Evolutionary conservation across 306 rosid species (phyloP), one percentile per base, ranked within the genome.

Genomic region (Chamaecrista fasciculata): DNA sequence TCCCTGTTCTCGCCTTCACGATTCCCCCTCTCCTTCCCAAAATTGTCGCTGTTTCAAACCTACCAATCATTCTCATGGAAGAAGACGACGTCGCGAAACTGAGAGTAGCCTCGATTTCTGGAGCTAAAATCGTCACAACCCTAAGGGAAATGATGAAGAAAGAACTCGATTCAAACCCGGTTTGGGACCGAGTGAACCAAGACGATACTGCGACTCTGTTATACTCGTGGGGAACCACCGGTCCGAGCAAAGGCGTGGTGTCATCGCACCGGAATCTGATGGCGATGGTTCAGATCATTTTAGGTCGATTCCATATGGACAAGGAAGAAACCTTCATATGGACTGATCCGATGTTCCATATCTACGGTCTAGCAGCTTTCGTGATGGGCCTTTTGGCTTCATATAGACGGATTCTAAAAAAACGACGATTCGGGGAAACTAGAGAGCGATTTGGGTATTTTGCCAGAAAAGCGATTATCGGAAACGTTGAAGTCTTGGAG

Each of bases 331-430:
- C 85, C 40, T 88, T 83, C 70, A 73, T 93, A 64, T 93, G 97
- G 72, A 90, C 97, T 0, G 96, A 88, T 9, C 97, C 97, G 0
- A 93, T 93, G 98, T 90, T 88, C 72, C 98, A 93, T 26, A 86
- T 93, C 70, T 93, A 88, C 82, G 98, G 98, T 33, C 72, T 90
- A 1, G 94, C 50, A 0, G 87, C 73, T 19, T 93, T 93, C 59
- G 96, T 91, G 4, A 71, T 85, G 11, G 91, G 92, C 0, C 75
- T 93, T 1, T 89, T 85, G 0, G 81, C 91, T 1, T 71, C 88
- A 0, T n/a, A n/a, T n/a, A n/a, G n/a, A n/a, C n/a, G n/a, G n/a
- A n/a, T n/a, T n/a, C n/a, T n/a, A n/a, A n/a, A n/a, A n/a, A n/a
- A n/a, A n/a, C n/a, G n/a, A n/a, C n/a, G n/a, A n/a, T n/a, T n/a